A percentile compares a stretch with the other conserved stretches of the same genome.
Conservation (phyloP, 805 yeast species). For the Candida arabinofermentans region DNA sequence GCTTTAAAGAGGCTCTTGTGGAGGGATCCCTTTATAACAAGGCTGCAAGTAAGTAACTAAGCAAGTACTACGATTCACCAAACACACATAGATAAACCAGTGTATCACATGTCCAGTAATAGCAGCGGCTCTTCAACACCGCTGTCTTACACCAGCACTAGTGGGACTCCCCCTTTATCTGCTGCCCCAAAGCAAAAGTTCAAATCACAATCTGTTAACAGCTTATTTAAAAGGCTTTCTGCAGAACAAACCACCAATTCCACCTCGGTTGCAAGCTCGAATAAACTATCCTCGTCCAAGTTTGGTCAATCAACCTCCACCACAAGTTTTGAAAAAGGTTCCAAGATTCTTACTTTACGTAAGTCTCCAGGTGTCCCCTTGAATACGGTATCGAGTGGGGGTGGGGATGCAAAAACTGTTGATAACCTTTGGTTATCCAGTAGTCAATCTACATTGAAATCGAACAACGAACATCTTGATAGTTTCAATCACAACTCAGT, state of each 20-base stretch:
- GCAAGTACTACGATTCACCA: too few species aligned
- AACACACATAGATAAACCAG: too few species aligned
- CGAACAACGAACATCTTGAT: not conserved
- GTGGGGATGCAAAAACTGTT: too few species aligned
- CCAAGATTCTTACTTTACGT: constrained; percentile 8
- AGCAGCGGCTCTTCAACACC: too few species aligned
- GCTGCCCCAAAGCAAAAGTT: constrained; percentile 15
- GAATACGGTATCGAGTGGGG: too few species aligned
- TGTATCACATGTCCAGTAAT: too few species aligned
- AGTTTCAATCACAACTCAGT: not conserved
- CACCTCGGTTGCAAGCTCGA: constrained; percentile 1
- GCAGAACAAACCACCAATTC: not conserved
- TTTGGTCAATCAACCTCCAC: not conserved
- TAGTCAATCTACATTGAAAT: not conserved
- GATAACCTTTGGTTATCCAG: too few species aligned
- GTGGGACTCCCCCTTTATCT: not conserved
- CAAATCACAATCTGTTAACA: constrained; percentile 27
- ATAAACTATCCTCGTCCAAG: constrained; percentile 1
- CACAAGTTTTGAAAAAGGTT: constrained; percentile 8
- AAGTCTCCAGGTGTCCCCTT: too few species aligned
- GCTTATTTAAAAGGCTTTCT: constrained; percentile 19
- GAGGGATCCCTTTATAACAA: too few species aligned
- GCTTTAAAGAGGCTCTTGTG: too few species aligned
- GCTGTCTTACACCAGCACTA: too few species aligned
- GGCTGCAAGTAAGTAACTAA: too few species aligned